phyloP scores from a whole-genome alignment of 2,329 filamentous ascomycete genomes.

The Colletotrichum cordylinicola region DNA sequence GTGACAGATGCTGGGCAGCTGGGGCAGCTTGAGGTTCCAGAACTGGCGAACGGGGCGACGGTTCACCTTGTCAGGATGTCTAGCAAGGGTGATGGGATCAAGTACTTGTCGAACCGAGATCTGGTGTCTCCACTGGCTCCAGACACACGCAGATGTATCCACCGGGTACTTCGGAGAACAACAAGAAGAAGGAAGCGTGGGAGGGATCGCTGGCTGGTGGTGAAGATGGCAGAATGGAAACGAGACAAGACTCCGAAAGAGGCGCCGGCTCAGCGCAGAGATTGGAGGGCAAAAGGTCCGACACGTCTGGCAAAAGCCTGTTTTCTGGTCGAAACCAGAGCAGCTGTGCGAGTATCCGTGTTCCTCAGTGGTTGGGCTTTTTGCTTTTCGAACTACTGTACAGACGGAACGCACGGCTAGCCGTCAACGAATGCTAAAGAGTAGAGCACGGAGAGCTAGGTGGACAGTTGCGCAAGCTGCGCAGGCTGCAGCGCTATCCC shows the following conservation, averaged over 20 bases:
- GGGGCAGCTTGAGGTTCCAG: slow-evolving; percentile 13
- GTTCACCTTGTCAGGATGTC: slow-evolving; percentile 12
- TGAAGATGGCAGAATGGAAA: slow-evolving; percentile 13
- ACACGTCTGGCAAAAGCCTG: slow-evolving; percentile 15
- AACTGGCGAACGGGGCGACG: slow-evolving; percentile 11
- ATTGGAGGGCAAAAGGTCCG: slow-evolving; percentile 13
- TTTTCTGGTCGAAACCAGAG: slow-evolving; percentile 11
- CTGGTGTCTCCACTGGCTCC: slow-evolving; percentile 9
- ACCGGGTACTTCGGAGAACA: slow-evolving; percentile 7
- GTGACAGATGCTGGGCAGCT: background rate
- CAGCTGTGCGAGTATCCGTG: slow-evolving; percentile 10
- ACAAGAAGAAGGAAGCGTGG: background rate
- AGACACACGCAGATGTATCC: slow-evolving; percentile 16
- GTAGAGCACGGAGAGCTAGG: background rate
- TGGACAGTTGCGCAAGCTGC: background rate
- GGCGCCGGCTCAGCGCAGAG: background rate
- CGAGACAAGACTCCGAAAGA: slow-evolving; percentile 11
- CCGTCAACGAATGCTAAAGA: background rate
- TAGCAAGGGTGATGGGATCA: slow-evolving; percentile 14
- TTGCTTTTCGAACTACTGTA: background rate
- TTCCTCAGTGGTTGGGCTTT: background rate
- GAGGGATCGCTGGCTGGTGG: background rate
- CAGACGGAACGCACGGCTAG: slow-evolving; percentile 18
- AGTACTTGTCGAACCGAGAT: slow-evolving; percentile 15
- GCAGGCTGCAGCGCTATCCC: background rate